phyloP scores from a whole-genome alignment of 805 yeast genomes.

The Saccharomyces kudriavzevii region DNA sequence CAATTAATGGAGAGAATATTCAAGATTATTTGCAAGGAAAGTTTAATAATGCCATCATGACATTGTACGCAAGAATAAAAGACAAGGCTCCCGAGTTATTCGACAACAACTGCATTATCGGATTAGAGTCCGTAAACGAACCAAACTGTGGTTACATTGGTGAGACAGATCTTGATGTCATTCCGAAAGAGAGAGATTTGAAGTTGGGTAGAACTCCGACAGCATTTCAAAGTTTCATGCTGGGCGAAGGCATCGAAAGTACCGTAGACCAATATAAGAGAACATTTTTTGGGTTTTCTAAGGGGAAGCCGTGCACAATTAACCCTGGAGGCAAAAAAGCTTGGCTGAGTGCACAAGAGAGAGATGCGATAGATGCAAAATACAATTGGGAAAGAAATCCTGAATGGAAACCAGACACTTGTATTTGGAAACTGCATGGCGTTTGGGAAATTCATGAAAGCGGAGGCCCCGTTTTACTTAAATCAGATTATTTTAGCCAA shows the following conservation, averaged over 20 bases:
- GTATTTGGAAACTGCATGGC: conserved; percentile 74
- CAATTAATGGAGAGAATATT: conserved; percentile 62
- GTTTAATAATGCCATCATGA: conserved; percentile 46
- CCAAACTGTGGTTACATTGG: conserved; percentile 76
- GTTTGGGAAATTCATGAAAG: conserved; percentile 55
- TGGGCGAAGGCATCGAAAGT: conserved; percentile 72
- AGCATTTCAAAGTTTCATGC: conserved; percentile 57
- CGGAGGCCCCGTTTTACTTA: conserved; percentile 27
- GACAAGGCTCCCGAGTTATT: conserved; percentile 38
- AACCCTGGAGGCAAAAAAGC: conserved; percentile 62
- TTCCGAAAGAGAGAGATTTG: conserved; percentile 58
- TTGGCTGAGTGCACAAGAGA: conserved; percentile 53
- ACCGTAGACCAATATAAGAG: conserved; percentile 64
- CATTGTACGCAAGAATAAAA: conserved; percentile 37
- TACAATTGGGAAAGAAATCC: conserved; percentile 64
- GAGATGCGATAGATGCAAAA: conserved; percentile 39
- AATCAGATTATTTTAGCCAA: conserved; percentile 44
- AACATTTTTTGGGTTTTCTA: conserved; percentile 68
- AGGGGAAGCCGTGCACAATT: conserved; percentile 45
- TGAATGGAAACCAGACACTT: conserved; percentile 63
- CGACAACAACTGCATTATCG: conserved; percentile 41
- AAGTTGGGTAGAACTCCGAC: conserved; percentile 80
- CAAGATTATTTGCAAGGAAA: conserved; percentile 68
- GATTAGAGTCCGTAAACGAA: conserved; percentile 79
- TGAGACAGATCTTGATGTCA: conserved; percentile 40